Evolutionary conservation across 164 flowering plant genomes (phyloP).

Genomic region (Warburgia ugandensis): DNA sequence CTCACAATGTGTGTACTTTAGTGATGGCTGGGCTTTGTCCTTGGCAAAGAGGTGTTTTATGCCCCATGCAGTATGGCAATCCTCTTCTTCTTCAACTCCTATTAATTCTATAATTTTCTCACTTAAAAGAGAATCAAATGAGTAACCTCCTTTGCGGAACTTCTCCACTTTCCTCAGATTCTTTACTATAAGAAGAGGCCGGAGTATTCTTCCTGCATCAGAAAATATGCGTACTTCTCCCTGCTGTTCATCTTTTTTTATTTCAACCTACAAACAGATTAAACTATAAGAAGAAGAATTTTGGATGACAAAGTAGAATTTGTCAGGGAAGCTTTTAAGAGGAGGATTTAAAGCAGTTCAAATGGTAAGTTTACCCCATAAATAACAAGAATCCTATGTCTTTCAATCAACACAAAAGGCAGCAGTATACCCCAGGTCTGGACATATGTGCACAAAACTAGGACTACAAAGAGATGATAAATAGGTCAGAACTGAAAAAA

Average conservation of each 20-base stretch:
- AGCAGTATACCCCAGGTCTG: no score
- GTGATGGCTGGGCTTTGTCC: conserved; percentile 23
- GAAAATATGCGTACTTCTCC: conserved; percentile 73
- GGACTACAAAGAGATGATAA: no score
- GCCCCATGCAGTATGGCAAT: conserved; percentile 73
- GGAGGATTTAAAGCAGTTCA: no score
- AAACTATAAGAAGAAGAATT: conserved; percentile 4
- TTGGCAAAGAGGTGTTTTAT: conserved; percentile 38
- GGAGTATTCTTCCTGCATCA: conserved; percentile 82
- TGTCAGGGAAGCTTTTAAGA: no score
- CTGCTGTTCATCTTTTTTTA: conserved; percentile 63
- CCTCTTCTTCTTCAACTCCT: conserved; percentile 94
- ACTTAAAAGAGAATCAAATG: conserved; percentile 54
- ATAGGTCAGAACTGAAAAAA: no score
- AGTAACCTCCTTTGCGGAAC: conserved; percentile 35
- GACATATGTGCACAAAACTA: no score
- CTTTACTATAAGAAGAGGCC: conserved; percentile 82
- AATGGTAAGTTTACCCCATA: no score
- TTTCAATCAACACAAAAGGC: no score
- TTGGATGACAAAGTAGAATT: background rate
- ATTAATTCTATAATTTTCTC: conserved; percentile 66
- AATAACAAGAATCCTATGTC: no score
- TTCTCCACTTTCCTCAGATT: conserved; percentile 48
- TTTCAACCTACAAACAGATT: conserved; percentile 51
- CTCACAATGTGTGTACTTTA: conserved; percentile 74